phyloP scores from a whole-genome alignment of 2,329 filamentous ascomycete genomes.

The Microdochium paspali region DNA sequence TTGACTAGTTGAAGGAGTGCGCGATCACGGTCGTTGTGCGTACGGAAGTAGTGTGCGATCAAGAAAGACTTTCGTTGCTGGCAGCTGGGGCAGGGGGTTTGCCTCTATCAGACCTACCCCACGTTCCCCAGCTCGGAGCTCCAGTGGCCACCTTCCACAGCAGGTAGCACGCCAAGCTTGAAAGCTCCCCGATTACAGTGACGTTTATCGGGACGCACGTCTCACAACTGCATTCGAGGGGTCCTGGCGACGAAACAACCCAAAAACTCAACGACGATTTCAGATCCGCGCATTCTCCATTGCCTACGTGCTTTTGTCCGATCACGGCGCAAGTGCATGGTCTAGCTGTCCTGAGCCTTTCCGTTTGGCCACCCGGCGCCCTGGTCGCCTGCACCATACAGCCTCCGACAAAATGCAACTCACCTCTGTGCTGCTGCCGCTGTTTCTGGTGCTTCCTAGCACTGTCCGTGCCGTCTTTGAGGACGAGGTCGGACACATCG shows the following conservation, averaged over 20 bases:
- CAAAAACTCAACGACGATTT: background rate
- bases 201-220: background rate
- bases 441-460: conserved; percentile 33
- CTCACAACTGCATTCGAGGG: background rate
- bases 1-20: too few species aligned
- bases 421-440: conserved; percentile 5
- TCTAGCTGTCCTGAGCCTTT: background rate
- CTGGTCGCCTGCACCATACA: background rate
- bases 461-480: conserved; percentile 63
- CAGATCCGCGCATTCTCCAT: background rate
- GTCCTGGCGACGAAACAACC: background rate
- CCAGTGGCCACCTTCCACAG: background rate
- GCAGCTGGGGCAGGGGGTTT: background rate
- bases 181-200: background rate
- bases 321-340: background rate
- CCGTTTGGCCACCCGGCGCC: background rate
- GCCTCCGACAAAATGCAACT: background rate
- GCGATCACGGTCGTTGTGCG: too few species aligned
- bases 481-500: conserved; percentile 85
- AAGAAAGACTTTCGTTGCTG: too few species aligned
- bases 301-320: background rate
- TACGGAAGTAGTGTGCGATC: too few species aligned
- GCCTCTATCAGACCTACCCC: too few species aligned
- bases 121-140: background rate
- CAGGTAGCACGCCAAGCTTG: background rate